A percentile compares a stretch with the other conserved stretches of the same genome.
These are phyloP conservation scores for Nicotiana attenuata DNA, from an alignment of 257 asterid genomes.

Conservation along the genomic window DNA sequence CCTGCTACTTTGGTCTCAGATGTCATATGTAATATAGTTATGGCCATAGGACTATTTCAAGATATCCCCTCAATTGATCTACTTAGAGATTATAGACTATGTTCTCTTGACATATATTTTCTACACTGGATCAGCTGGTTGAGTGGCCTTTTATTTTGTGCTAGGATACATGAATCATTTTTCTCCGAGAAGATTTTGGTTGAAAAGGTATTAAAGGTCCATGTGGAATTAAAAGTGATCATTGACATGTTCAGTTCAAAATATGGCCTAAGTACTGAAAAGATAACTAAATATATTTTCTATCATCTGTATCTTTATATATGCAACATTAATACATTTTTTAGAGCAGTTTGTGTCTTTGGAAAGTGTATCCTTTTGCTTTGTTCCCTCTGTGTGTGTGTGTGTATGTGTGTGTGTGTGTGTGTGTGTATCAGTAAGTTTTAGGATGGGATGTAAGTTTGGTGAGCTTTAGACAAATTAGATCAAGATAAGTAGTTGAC, in stretches of 20 bases:
- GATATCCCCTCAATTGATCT: not conserved
- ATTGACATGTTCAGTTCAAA: not conserved
- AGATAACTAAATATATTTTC: not conserved
- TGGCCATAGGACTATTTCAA: not conserved
- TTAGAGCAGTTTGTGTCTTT: not conserved
- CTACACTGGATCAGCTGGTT: not conserved
- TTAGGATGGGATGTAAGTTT: not conserved
- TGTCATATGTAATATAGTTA: not conserved
- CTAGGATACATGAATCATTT: not conserved
- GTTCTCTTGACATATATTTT: not conserved
- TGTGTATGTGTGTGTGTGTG: too few species aligned
- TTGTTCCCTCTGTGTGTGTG: not conserved
- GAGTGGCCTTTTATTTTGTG: not conserved
- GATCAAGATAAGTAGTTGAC: not conserved
- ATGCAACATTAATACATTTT: not conserved
- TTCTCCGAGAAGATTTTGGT: not conserved
- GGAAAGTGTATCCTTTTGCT: not conserved
- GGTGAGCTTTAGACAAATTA: not conserved
- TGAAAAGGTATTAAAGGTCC: not conserved
- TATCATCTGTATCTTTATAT: not conserved
- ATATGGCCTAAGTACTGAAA: not conserved
- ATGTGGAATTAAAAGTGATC: not conserved
- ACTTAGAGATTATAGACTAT: not conserved
- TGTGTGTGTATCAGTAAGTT: too few species aligned
- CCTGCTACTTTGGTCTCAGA: not conserved